phyloP scores from a whole-genome alignment of 2,329 filamentous ascomycete species.

The Boeremia exigua region DNA sequence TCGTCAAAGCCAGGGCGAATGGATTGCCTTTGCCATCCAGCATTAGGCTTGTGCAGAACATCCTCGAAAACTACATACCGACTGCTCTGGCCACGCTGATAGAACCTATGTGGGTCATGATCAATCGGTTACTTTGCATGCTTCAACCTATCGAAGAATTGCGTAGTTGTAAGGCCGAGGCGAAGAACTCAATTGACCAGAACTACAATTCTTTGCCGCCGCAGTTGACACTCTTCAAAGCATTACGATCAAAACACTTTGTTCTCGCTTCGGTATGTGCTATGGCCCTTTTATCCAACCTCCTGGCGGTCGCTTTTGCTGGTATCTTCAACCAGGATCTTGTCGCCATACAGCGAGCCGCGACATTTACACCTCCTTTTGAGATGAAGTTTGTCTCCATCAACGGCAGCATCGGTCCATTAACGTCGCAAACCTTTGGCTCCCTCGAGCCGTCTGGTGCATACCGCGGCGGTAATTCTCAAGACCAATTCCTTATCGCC shows the following conservation, averaged over 20 bases:
- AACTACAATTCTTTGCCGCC: slow-evolving; percentile 64
- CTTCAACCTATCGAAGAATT: slow-evolving; percentile 63
- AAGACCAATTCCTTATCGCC: slow-evolving; percentile 51
- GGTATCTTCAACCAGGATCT: slow-evolving; percentile 57
- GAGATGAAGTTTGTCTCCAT: slow-evolving; percentile 30
- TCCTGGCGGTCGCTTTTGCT: slow-evolving; percentile 60
- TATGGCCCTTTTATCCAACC: slow-evolving; percentile 58
- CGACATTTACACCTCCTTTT: slow-evolving; percentile 17
- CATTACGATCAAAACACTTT: slow-evolving; percentile 54
- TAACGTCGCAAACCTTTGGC: rapidly evolving
- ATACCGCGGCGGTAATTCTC: slow-evolving; percentile 31
- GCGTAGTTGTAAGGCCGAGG: slow-evolving; percentile 46
- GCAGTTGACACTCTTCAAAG: slow-evolving; percentile 57
- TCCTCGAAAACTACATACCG: slow-evolving; percentile 60
- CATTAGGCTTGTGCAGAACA: slow-evolving; percentile 47
- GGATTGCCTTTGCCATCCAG: slow-evolving; percentile 46
- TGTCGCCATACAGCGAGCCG: slow-evolving; percentile 7
- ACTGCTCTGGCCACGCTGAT: slow-evolving; percentile 62
- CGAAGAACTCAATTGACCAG: slow-evolving; percentile 46
- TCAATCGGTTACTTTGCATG: slow-evolving; percentile 62
- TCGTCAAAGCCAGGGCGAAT: slow-evolving; percentile 15
- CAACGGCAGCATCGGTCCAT: slow-evolving; percentile 36
- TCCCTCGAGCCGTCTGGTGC: slow-evolving; percentile 24
- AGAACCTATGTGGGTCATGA: slow-evolving; percentile 63
- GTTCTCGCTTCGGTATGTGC: slow-evolving; percentile 56